Base-by-base conservation (phyloP, 768 basidiomycete genomes). In the Mycena haematopus region DNA sequence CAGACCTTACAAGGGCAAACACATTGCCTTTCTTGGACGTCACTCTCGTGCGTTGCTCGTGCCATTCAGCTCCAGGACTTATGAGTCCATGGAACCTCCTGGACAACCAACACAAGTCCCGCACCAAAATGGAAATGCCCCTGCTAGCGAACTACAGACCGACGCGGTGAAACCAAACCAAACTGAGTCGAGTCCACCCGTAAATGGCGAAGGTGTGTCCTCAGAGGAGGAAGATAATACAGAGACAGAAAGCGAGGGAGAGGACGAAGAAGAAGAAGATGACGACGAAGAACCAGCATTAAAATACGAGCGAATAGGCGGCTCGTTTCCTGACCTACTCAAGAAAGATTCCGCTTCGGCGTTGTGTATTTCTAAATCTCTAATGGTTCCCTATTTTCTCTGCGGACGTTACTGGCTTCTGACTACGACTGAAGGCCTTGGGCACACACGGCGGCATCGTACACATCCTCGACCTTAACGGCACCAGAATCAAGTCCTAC, bases 381-480 rank as follows among this genome's bases (percentile, higher is more conserved):
- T 85, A 45, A 78, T 97, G 76, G 95, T 65, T 45, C 31, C 94
- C 78, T 9, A 13, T 74, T 63, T 59, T 63, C 24, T 51, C 27
- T 15, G 17, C 14, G 29, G 24, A 36, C 9, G 52, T 36, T 11
- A 24, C 7, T 19, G 52, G 46, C 40, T 33, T 56, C 63, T 65
- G 36, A 60, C 50, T 24, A 44, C 22, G 46, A 40, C 31, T 35
- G 58, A 52, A 99, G 95, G 93, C 90, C 25, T 75, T 99, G 38
- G 96, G 96, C 22, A 97, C 96, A 2, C 96, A 98, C 73, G 86
- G 84, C 52, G 96, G 96, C n/a, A 88, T 95, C 65, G 86, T 98
- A 3, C 92, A 97, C 72, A 82, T 97, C 21, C 80, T 97, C 15
- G 89, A 89, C 71, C 80, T 92, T 42, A 76, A 85, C 27, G 96